These are phyloP conservation scores for Buddleja alternifolia DNA, from an alignment of 257 asterid genomes.

Conservation along the genomic window DNA sequence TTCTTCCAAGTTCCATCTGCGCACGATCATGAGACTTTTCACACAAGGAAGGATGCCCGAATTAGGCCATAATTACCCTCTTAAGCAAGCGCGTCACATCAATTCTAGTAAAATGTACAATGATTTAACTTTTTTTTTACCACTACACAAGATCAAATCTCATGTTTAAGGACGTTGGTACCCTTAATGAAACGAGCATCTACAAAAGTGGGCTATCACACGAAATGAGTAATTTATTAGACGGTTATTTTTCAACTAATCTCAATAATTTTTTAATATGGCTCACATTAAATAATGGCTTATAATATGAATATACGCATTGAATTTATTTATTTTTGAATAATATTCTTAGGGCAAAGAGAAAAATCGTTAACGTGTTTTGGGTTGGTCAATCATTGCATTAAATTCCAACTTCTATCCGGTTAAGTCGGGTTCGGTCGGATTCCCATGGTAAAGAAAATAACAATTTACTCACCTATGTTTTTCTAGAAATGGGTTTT, in stretches of 20 bases:
- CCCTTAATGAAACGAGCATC: no score
- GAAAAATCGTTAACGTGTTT: slow-evolving; percentile 41
- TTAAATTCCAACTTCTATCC: slow-evolving; percentile 36
- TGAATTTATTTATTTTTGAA: not conserved
- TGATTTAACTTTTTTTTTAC: no score
- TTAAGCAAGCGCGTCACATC: no score
- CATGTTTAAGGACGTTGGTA: no score
- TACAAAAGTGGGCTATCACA: no score
- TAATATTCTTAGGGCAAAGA: slow-evolving; percentile 3
- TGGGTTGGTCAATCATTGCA: slow-evolving; percentile 51
- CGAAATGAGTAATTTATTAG: not conserved
- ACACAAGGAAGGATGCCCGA: no score
- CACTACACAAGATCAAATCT: no score
- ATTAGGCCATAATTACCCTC: no score
- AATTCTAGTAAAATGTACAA: no score
- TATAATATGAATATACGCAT: not conserved
- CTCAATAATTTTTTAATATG: not conserved
- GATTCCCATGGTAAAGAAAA: slow-evolving; percentile 32
- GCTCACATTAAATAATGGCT: not conserved
- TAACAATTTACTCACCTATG: slow-evolving; percentile 21
- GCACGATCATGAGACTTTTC: no score
- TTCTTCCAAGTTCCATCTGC: no score
- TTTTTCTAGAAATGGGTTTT: not conserved
- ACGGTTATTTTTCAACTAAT: slow-evolving; percentile 23
- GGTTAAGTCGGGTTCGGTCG: slow-evolving; percentile 45